phyloP scores from a whole-genome alignment of 2,329 filamentous ascomycete genomes.

The Neonectria coccinea region DNA sequence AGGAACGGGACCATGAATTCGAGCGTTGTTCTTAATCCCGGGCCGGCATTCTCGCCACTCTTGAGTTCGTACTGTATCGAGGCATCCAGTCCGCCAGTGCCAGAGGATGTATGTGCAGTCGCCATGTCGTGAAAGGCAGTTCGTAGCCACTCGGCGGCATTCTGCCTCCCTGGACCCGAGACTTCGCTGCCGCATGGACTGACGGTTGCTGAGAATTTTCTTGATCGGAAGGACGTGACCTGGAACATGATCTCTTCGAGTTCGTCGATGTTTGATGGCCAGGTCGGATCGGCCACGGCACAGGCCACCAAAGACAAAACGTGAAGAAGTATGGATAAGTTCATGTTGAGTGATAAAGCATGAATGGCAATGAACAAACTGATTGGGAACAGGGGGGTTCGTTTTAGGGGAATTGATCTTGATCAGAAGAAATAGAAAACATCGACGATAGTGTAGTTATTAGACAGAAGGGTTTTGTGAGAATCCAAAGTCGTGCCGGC shows the following conservation, averaged over 20 bases:
- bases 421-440: not conserved
- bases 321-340: not conserved
- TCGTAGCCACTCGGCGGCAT: slow-evolving; percentile 71
- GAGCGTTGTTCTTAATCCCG: slow-evolving; percentile 66
- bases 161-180: slow-evolving; percentile 65
- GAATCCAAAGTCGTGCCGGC: not conserved
- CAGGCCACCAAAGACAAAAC: slow-evolving; percentile 49
- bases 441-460: not conserved
- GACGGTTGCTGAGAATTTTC: slow-evolving; percentile 67
- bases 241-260: slow-evolving; percentile 74
- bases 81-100: slow-evolving; percentile 67
- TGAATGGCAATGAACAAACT: not conserved
- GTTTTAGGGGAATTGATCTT: not conserved
- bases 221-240: slow-evolving; percentile 64
- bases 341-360: not conserved
- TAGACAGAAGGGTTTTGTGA: not conserved
- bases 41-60: slow-evolving; percentile 67
- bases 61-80: slow-evolving; percentile 70
- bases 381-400: not conserved
- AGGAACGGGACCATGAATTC: slow-evolving; percentile 66
- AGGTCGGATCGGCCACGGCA: slow-evolving; percentile 64
- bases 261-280: slow-evolving; percentile 70
- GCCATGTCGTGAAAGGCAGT: slow-evolving; percentile 73
- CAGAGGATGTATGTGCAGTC: slow-evolving; percentile 61
- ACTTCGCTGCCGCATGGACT: slow-evolving; percentile 67